Evolutionary conservation across 2,329 filamentous ascomycete species (phyloP).

Genomic region (Aspergillus japonicus): DNA sequence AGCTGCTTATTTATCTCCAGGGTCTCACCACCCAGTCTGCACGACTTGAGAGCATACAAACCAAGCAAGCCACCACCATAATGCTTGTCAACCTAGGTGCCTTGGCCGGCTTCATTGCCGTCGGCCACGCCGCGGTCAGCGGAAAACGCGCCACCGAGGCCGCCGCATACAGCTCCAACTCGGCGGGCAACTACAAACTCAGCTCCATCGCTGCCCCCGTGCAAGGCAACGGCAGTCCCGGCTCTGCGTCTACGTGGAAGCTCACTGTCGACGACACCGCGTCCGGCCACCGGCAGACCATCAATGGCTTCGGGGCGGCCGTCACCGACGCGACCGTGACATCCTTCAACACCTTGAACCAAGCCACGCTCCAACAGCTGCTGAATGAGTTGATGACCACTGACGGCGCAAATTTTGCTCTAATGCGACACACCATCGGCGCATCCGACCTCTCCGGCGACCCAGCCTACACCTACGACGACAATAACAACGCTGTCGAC

Average conservation of each 20-base stretch:
- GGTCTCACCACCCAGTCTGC: not conserved
- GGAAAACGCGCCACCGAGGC: slow-evolving; percentile 20
- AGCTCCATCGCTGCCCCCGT: slow-evolving; percentile 21
- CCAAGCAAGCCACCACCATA: not conserved
- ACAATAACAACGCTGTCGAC: slow-evolving; percentile 36
- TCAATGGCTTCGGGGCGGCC: slow-evolving; percentile 38
- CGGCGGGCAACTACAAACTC: slow-evolving; percentile 27
- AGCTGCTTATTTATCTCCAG: not conserved
- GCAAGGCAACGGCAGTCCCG: slow-evolving; percentile 20
- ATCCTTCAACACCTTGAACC: slow-evolving; percentile 34
- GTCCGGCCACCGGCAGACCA: slow-evolving; percentile 28
- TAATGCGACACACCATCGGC: slow-evolving; percentile 44
- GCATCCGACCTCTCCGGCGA: slow-evolving; percentile 36
- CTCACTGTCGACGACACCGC: slow-evolving; percentile 27
- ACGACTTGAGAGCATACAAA: not conserved
- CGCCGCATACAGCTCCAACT: slow-evolving; percentile 29
- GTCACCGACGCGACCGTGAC: slow-evolving; percentile 41
- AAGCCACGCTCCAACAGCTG: slow-evolving; percentile 28
- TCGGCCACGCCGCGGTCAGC: slow-evolving; percentile 10
- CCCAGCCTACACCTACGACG: slow-evolving; percentile 40
- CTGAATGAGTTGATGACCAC: slow-evolving; percentile 37
- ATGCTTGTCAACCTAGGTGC: not conserved
- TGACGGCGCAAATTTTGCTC: slow-evolving; percentile 35
- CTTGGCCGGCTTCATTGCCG: slow-evolving; percentile 10
- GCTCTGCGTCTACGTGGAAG: slow-evolving; percentile 26